Conservation (phyloP, 2,329 filamentous ascomycete species). For the Didymellaceae sp. region DNA sequence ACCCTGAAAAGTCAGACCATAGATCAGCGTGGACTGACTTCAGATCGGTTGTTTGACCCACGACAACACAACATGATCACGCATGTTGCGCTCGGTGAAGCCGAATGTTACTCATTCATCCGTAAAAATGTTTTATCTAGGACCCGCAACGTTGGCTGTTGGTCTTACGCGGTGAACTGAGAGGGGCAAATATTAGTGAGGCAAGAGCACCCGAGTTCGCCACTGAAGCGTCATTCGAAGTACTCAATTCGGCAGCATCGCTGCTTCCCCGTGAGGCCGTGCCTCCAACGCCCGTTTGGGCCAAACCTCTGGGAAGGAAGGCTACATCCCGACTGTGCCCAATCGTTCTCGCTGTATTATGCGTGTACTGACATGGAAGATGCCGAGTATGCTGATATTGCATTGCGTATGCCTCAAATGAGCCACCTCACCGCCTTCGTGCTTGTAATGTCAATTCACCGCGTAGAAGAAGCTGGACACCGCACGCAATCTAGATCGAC, state of each 20-base stretch:
- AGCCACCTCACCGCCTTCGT: conserved; percentile 1
- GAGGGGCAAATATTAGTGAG: conserved; percentile 8
- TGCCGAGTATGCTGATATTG: neutral
- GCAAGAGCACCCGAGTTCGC: conserved; percentile 15
- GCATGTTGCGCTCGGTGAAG: conserved; percentile 10
- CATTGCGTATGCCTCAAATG: neutral
- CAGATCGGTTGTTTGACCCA: conserved; percentile 14
- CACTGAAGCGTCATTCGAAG: conserved; percentile 7
- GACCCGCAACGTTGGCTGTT: conserved; percentile 3
- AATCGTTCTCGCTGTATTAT: conserved; percentile 3
- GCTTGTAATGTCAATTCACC: neutral
- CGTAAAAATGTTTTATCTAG: conserved; percentile 1
- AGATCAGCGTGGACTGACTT: conserved; percentile 28
- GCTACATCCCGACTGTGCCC: conserved; percentile 6
- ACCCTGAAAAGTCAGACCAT: conserved; percentile 31
- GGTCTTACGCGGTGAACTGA: conserved; percentile 1
- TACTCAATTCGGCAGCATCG: conserved; percentile 5
- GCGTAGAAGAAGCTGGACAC: neutral
- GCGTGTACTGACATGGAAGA: neutral
- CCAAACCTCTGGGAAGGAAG: neutral
- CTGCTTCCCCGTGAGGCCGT: conserved; percentile 1
- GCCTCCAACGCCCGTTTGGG: conserved; percentile 1
- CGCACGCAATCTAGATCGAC: neutral
- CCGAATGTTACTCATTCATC: conserved; percentile 10
- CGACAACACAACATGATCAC: conserved; percentile 1